phyloP scores from a whole-genome alignment of 805 yeast genomes.

The Candida michaelii region DNA sequence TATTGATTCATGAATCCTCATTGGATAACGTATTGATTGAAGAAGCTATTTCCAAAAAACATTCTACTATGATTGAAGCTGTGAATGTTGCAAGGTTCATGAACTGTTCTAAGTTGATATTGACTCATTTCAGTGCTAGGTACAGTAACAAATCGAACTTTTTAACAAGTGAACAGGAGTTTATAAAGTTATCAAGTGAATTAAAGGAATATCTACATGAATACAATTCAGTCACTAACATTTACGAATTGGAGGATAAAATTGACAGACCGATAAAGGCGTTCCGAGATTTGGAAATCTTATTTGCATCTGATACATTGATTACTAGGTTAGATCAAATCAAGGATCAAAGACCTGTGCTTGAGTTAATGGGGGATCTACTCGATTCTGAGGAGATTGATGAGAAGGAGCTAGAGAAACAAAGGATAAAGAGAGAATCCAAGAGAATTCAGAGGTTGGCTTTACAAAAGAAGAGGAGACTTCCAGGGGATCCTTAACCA shows the following conservation, averaged over 20 bases:
- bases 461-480: slow-evolving; percentile 19
- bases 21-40: slow-evolving; percentile 72
- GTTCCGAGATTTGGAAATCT: slow-evolving; percentile 34
- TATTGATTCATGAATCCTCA: slow-evolving; percentile 91
- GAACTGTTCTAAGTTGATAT: slow-evolving; percentile 66
- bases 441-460: slow-evolving; percentile 32
- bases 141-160: slow-evolving; percentile 47
- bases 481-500: no score
- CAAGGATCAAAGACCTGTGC: slow-evolving; percentile 25
- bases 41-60: slow-evolving; percentile 81
- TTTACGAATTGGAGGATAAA: slow-evolving; percentile 17
- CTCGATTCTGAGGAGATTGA: slow-evolving; percentile 24
- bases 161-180: slow-evolving; percentile 22
- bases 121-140: slow-evolving; percentile 93
- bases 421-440: slow-evolving; percentile 34
- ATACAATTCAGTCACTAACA: slow-evolving; percentile 23
- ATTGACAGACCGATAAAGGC: slow-evolving; percentile 10
- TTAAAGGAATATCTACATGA: slow-evolving; percentile 29
- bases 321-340: slow-evolving; percentile 28
- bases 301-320: slow-evolving; percentile 44
- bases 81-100: slow-evolving; percentile 64
- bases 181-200: slow-evolving; percentile 21
- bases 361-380: slow-evolving; percentile 15
- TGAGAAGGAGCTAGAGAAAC: slow-evolving; percentile 25
- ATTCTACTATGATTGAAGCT: slow-evolving; percentile 89